A percentile compares a stretch with the other conserved stretches of the same genome.
Conservation (phyloP, 805 yeast species). For the Pichia scutulata region DNA sequence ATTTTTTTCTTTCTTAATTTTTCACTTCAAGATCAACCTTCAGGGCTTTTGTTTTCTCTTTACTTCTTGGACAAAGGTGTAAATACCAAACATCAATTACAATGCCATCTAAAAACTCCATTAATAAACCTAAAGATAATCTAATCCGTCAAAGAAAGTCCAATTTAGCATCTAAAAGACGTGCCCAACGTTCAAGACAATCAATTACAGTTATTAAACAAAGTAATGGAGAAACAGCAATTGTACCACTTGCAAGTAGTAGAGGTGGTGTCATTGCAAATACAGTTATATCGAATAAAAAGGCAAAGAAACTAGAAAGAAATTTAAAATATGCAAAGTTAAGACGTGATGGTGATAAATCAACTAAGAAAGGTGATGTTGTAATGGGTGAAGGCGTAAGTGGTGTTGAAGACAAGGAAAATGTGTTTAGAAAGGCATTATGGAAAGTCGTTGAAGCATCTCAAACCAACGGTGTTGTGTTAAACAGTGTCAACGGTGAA, state of each 20-base stretch:
- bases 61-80: not conserved
- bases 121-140: constrained; percentile 70
- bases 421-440: constrained; percentile 51
- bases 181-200: constrained; percentile 37
- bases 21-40: not conserved
- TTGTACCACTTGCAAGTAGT: constrained; percentile 38
- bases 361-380: constrained; percentile 34
- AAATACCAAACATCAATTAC: not conserved
- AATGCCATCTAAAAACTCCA: constrained; percentile 79
- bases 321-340: constrained; percentile 63
- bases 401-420: constrained; percentile 12
- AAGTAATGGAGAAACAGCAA: constrained; percentile 23
- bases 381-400: constrained; percentile 35
- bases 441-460: constrained; percentile 66
- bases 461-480: constrained; percentile 27
- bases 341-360: constrained; percentile 30
- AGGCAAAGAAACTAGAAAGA: constrained; percentile 71
- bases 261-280: constrained; percentile 35
- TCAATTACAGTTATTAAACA: constrained; percentile 7
- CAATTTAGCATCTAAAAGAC: constrained; percentile 35
- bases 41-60: not conserved
- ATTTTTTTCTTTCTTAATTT: not conserved
- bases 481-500: constrained; percentile 41
- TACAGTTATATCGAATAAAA: constrained; percentile 64
- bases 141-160: constrained; percentile 44